phyloP scores from a whole-genome alignment of 139 green algal genomes.

The Chlamydomonas urium region DNA sequence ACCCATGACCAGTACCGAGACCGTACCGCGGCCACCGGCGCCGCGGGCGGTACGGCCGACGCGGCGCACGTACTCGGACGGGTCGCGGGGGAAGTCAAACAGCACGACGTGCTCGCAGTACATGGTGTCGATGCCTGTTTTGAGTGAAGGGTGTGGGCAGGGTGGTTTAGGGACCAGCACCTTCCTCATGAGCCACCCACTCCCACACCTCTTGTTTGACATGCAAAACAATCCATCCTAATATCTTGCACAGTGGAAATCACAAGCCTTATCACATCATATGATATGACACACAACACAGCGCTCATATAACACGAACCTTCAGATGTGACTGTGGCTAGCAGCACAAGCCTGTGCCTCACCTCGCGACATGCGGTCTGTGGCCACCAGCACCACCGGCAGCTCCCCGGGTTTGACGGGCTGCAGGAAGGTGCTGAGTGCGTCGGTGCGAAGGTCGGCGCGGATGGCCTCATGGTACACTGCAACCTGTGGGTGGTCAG shows the following conservation, averaged over 20 bases:
- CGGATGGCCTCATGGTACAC: slow-evolving; percentile 83
- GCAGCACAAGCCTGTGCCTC: not conserved
- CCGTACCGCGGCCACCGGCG: slow-evolving; percentile 64
- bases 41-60: slow-evolving; percentile 85
- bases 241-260: too few relatives aligned
- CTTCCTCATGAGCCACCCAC: too few relatives aligned
- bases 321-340: too few relatives aligned
- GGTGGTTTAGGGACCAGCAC: too few relatives aligned
- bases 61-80: slow-evolving; percentile 88
- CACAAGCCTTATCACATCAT: too few relatives aligned
- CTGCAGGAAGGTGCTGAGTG: slow-evolving; percentile 65
- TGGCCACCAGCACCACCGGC: slow-evolving; percentile 33
- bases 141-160: too few relatives aligned
- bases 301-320: too few relatives aligned
- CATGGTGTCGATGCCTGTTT: slow-evolving; percentile 72
- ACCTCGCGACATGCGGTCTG: slow-evolving; percentile 45
- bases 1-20: slow-evolving; percentile 82
- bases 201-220: too few relatives aligned
- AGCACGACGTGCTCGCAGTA: slow-evolving; percentile 85
- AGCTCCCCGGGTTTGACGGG: slow-evolving; percentile 10
- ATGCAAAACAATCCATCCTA: too few relatives aligned
- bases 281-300: too few relatives aligned
- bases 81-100: slow-evolving; percentile 95
- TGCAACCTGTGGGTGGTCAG: too few relatives aligned
- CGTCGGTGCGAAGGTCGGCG: slow-evolving; percentile 35